Conservation (phyloP, 1,139 yeast genomes). For the Meyerozyma guilliermondii region DNA sequence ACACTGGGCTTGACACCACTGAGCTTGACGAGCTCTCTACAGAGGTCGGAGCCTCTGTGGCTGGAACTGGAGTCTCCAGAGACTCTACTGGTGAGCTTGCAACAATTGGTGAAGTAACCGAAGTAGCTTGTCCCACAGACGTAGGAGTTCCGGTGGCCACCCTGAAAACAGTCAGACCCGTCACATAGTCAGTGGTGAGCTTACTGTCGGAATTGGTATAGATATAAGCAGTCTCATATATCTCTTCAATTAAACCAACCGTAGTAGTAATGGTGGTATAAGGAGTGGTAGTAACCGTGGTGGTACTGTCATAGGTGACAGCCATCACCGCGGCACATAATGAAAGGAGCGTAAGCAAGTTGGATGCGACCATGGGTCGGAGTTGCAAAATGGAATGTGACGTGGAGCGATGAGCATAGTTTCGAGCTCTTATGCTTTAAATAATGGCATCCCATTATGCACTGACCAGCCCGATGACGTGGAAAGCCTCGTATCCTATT, state of each 20-base stretch:
- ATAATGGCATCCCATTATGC: not conserved
- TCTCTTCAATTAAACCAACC: slow-evolving; percentile 21
- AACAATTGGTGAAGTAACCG: slow-evolving; percentile 1
- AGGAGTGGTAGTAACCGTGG: slow-evolving; percentile 27
- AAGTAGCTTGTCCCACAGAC: not conserved
- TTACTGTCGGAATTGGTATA: slow-evolving; percentile 27
- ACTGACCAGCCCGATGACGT: slow-evolving; percentile 1
- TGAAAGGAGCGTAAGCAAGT: slow-evolving; percentile 8
- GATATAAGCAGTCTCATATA: slow-evolving; percentile 31
- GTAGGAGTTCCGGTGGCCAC: slow-evolving; percentile 2
- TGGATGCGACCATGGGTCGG: slow-evolving; percentile 4
- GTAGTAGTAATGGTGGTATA: slow-evolving; percentile 27
- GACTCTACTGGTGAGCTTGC: not conserved
- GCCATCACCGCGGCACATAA: slow-evolving; percentile 6
- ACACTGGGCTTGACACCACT: no score
- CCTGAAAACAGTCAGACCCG: slow-evolving; percentile 19
- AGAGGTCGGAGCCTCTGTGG: no score
- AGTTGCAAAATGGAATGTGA: slow-evolving; percentile 1
- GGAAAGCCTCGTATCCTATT: not conserved
- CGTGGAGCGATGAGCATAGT: not conserved
- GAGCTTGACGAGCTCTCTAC: not conserved
- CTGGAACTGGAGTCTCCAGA: not conserved
- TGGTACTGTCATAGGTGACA: slow-evolving; percentile 14
- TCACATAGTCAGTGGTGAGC: slow-evolving; percentile 28
- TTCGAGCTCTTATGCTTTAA: not conserved